A percentile compares a stretch with the other conserved stretches of the same genome.
Conservation (phyloP, 2,329 filamentous ascomycete genomes). For the Paraconiothyrium brasiliense region DNA sequence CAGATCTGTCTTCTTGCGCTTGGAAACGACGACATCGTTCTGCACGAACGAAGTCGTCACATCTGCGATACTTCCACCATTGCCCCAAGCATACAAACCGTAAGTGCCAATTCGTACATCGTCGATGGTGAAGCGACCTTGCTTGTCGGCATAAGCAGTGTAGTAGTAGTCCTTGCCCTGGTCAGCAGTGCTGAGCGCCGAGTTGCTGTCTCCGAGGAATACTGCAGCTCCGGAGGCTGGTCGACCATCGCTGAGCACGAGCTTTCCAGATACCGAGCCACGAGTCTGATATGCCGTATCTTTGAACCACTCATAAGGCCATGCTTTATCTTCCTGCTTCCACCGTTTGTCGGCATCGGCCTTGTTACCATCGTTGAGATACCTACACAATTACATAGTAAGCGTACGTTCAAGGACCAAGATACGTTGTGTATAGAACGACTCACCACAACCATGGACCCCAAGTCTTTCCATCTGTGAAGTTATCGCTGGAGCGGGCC, state of each 20-base stretch:
- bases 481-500: conserved; percentile 40
- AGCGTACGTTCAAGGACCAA: neutral
- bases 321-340: conserved; percentile 54
- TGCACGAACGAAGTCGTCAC: conserved; percentile 57
- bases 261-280: conserved; percentile 56
- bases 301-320: conserved; percentile 62
- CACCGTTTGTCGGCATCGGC: conserved; percentile 54
- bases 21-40: conserved; percentile 53
- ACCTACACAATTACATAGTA: conserved; percentile 15
- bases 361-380: conserved; percentile 59
- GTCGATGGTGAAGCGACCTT: conserved; percentile 56
- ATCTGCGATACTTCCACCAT: conserved; percentile 55
- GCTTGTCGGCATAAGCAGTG: conserved; percentile 55
- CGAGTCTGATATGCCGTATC: conserved; percentile 60
- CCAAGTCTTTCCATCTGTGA: conserved; percentile 50
- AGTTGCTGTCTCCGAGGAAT: conserved; percentile 60
- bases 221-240: conserved; percentile 60
- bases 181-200: conserved; percentile 57
- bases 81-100: conserved; percentile 61
- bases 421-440: neutral
- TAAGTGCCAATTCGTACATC: conserved; percentile 58
- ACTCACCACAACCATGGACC: conserved; percentile 50
- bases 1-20: conserved; percentile 49
- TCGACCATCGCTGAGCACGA: conserved; percentile 59
- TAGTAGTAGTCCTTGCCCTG: conserved; percentile 62